Evolutionary conservation across 2,329 filamentous ascomycete genomes (phyloP).

Genomic region (Penicillium italicum): DNA sequence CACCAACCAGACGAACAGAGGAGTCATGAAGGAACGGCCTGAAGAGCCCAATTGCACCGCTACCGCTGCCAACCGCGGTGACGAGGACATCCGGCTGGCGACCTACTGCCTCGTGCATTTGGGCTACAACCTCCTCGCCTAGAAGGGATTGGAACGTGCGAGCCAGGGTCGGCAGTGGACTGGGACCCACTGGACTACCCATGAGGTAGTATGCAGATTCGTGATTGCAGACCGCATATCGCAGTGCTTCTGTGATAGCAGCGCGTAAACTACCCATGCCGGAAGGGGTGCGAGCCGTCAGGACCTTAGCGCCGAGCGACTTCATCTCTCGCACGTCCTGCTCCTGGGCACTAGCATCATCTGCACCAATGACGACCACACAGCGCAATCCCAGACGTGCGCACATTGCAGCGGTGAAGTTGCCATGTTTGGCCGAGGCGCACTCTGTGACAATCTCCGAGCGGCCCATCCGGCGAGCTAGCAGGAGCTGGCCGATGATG

Average conservation of each 20-base stretch:
- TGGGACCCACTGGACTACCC: slow-evolving; percentile 24
- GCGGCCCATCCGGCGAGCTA: slow-evolving; percentile 23
- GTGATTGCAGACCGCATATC: slow-evolving; percentile 26
- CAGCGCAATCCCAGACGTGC: slow-evolving; percentile 20
- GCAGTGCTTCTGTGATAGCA: slow-evolving; percentile 27
- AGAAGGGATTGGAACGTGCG: slow-evolving; percentile 25
- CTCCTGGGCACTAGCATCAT: slow-evolving; percentile 19
- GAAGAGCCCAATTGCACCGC: slow-evolving; percentile 23
- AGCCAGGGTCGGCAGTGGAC: slow-evolving; percentile 22
- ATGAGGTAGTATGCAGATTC: slow-evolving; percentile 26
- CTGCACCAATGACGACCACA: slow-evolving; percentile 23
- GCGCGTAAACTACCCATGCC: slow-evolving; percentile 24
- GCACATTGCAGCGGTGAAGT: slow-evolving; percentile 23
- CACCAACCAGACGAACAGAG: slow-evolving; percentile 14
- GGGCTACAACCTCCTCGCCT: slow-evolving; percentile 24
- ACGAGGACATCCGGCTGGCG: slow-evolving; percentile 22
- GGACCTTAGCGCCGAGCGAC: slow-evolving; percentile 22
- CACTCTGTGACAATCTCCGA: slow-evolving; percentile 26
- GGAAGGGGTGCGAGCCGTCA: slow-evolving; percentile 22
- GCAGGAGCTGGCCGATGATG: slow-evolving; percentile 22
- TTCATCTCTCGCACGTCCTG: slow-evolving; percentile 24
- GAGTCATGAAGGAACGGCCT: slow-evolving; percentile 19
- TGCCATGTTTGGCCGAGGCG: slow-evolving; percentile 25
- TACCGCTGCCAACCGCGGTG: slow-evolving; percentile 23
- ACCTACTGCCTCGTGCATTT: slow-evolving; percentile 19